These are phyloP conservation scores for Moricandia moricandioides DNA, from an alignment of 345 rosid genomes.

Conservation along the genomic window DNA sequence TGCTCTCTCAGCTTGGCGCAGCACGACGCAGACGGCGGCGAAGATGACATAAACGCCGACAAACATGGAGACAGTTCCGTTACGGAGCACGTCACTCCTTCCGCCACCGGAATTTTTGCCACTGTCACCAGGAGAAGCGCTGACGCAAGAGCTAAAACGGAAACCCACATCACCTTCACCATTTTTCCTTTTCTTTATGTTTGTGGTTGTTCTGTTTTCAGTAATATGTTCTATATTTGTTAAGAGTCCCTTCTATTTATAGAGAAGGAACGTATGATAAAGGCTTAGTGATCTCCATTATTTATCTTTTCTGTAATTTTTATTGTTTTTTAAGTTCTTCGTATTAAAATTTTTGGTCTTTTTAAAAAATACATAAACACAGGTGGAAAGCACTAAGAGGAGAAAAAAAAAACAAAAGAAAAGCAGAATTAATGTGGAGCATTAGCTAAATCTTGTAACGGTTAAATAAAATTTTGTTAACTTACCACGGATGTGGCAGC, in stretches of 20 bases:
- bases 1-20: slow-evolving; percentile 63
- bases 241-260: neutral
- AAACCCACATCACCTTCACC: slow-evolving; percentile 20
- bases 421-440: neutral
- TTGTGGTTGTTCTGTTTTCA: neutral
- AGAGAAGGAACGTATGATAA: neutral
- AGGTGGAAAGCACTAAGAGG: no score
- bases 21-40: slow-evolving; percentile 45
- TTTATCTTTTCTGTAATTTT: no score
- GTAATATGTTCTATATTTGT: neutral
- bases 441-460: neutral
- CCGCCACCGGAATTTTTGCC: slow-evolving; percentile 17
- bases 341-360: neutral
- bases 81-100: slow-evolving; percentile 55
- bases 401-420: neutral
- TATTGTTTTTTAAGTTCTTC: no score
- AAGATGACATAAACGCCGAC: slow-evolving; percentile 40
- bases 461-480: no score
- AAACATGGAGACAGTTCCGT: slow-evolving; percentile 50
- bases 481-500: no score
- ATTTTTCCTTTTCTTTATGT: slow-evolving; percentile 10
- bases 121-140: slow-evolving; percentile 19
- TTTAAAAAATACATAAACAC: no score
- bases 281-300: neutral
- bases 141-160: neutral